These are phyloP conservation scores for Monosporascus sp. DNA, from an alignment of 2,329 filamentous ascomycete species.

Conservation along the genomic window DNA sequence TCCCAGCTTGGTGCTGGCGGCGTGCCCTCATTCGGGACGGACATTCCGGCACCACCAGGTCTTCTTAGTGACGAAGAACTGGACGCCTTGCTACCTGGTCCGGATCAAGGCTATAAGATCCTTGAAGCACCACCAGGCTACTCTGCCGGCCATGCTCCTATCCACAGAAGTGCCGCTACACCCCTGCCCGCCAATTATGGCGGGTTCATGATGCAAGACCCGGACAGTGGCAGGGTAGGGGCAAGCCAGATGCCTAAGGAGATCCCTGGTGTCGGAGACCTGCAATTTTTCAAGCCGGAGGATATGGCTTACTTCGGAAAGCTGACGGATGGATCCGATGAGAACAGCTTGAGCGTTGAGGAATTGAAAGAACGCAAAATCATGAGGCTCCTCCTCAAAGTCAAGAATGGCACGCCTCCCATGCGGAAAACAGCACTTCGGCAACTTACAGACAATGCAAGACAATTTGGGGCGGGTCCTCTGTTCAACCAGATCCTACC, in stretches of 20 bases:
- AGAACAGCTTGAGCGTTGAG: constrained; percentile 86
- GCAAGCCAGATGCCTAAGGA: constrained; percentile 92
- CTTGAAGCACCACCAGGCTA: constrained; percentile 89
- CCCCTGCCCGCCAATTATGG: constrained; percentile 61
- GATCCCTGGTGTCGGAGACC: constrained; percentile 89
- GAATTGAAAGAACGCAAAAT: constrained; percentile 98
- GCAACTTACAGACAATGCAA: constrained; percentile 95
- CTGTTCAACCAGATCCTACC: constrained; percentile 97
- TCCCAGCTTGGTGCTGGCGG: constrained; percentile 51
- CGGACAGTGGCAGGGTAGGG: constrained; percentile 73
- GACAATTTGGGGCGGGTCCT: constrained; percentile 88
- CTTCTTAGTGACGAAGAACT: constrained; percentile 90
- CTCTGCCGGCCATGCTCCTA: constrained; percentile 71
- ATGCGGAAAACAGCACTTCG: constrained; percentile 98
- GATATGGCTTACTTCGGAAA: constrained; percentile 99
- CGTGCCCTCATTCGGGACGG: constrained; percentile 69
- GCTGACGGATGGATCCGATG: constrained; percentile 87
- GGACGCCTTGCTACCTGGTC: constrained; percentile 81
- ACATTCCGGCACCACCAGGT: constrained; percentile 73
- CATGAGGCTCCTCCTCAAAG: constrained; percentile 92
- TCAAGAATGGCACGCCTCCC: constrained; percentile 97
- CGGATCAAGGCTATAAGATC: constrained; percentile 87
- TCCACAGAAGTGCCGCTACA: constrained; percentile 70
- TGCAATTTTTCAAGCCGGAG: constrained; percentile 97
- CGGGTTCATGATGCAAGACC: constrained; percentile 97